A percentile compares a stretch with the other conserved stretches of the same genome.
These are phyloP conservation scores for Verticillium zaregamsianum DNA, from an alignment of 2,329 filamentous ascomycete genomes.

Conservation along the genomic window DNA sequence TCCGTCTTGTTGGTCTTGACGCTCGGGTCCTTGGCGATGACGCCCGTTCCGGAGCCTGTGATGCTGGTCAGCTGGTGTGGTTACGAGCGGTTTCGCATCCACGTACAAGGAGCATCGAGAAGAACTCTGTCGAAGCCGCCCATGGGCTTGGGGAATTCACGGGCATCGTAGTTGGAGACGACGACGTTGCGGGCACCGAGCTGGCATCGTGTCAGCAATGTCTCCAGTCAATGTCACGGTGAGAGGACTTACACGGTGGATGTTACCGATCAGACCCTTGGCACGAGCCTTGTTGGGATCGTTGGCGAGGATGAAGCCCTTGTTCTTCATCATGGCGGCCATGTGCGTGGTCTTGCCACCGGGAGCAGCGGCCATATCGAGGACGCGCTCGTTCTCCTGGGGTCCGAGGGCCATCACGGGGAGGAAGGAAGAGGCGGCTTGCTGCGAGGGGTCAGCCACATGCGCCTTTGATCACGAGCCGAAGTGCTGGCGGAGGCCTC, in stretches of 20 bases:
- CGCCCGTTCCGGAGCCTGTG: constrained; percentile 89
- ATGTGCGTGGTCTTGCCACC: constrained; percentile 96
- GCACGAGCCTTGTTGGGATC: constrained; percentile 90
- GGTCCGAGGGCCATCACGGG: constrained; percentile 96
- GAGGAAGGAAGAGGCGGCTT: constrained; percentile 93
- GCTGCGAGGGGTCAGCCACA: constrained; percentile 25
- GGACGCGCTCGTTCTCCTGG: constrained; percentile 79
- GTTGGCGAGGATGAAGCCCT: constrained; percentile 91
- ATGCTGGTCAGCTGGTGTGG: neutral
- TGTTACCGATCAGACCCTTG: constrained; percentile 97
- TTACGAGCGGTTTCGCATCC: neutral
- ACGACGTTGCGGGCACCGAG: constrained; percentile 62
- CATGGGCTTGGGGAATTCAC: constrained; percentile 90
- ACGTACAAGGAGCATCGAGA: constrained; percentile 65
- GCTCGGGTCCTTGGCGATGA: constrained; percentile 93
- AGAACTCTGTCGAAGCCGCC: constrained; percentile 94
- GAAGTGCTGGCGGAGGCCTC: neutral
- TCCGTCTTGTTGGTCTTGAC: constrained; percentile 99
- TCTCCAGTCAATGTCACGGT: neutral
- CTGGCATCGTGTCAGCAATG: neutral
- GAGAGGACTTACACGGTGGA: constrained; percentile 65
- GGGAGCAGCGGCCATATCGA: constrained; percentile 91
- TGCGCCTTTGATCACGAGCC: neutral
- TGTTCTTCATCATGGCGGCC: constrained; percentile 97
- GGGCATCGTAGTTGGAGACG: constrained; percentile 91